These are phyloP conservation scores for Gaeumannomyces sp. DNA, from an alignment of 2,329 filamentous ascomycete species.

Conservation along the genomic window DNA sequence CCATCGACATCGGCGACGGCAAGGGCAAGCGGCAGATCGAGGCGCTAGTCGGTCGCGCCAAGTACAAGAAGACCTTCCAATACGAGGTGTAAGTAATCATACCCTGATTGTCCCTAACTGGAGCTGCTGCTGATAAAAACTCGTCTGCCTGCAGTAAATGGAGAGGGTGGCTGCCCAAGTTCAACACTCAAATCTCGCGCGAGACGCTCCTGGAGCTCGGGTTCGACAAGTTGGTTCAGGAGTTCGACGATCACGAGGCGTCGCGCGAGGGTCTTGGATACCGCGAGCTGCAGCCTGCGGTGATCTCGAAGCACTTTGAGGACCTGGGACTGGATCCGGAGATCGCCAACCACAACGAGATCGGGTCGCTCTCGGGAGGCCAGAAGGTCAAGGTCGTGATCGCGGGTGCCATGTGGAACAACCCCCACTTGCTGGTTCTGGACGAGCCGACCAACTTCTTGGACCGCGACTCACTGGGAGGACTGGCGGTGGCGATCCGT, in stretches of 20 bases:
- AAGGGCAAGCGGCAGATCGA: slow-evolving; percentile 74
- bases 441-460: slow-evolving; percentile 99
- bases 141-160: slow-evolving; percentile 63
- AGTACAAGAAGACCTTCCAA: slow-evolving; percentile 98
- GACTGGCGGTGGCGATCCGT: slow-evolving; percentile 92
- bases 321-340: slow-evolving; percentile 94
- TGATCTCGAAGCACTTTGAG: slow-evolving; percentile 97
- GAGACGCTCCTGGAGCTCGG: slow-evolving; percentile 83
- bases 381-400: slow-evolving; percentile 99
- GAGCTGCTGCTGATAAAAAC: slow-evolving; percentile 16
- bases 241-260: slow-evolving; percentile 97
- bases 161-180: slow-evolving; percentile 79
- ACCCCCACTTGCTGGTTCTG: slow-evolving; percentile 92
- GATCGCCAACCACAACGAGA: slow-evolving; percentile 98
- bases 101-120: background rate
- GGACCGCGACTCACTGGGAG: slow-evolving; percentile 94
- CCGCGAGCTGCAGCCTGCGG: slow-evolving; percentile 83
- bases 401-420: slow-evolving; percentile 97
- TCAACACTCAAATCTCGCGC: slow-evolving; percentile 87
- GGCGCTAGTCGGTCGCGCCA: slow-evolving; percentile 88
- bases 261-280: slow-evolving; percentile 98
- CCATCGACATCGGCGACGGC: slow-evolving; percentile 78
- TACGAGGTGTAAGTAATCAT: slow-evolving; percentile 73
- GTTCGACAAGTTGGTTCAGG: slow-evolving; percentile 89
- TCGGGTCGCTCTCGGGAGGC: slow-evolving; percentile 88